Conservation (phyloP, 116 monocot species). For the Iris pallida region DNA sequence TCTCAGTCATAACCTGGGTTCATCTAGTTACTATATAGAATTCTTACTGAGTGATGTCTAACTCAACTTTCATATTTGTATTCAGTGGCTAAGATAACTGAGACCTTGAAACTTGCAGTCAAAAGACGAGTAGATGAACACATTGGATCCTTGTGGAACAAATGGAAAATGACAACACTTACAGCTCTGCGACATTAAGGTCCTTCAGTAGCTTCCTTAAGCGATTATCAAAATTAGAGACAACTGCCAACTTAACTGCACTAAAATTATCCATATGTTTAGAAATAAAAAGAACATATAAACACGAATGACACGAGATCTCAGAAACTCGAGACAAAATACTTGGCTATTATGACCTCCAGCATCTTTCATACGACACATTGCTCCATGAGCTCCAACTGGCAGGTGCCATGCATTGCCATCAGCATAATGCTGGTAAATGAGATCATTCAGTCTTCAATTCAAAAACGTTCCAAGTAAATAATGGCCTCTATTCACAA, state of each 20-base stretch:
- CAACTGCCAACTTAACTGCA: constrained; percentile 87
- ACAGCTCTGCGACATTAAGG: constrained; percentile 68
- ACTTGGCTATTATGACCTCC: constrained; percentile 54
- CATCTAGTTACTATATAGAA: too few relatives aligned
- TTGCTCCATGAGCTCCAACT: constrained; percentile 48
- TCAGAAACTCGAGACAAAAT: constrained; percentile 7
- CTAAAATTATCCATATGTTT: constrained; percentile 10
- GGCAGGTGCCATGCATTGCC: constrained; percentile 89
- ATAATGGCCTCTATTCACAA: too few relatives aligned
- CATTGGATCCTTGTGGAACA: too few relatives aligned
- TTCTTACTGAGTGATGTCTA: too few relatives aligned
- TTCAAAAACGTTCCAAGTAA: too few relatives aligned
- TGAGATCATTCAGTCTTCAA: neutral
- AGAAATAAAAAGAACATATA: neutral
- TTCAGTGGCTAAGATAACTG: neutral
- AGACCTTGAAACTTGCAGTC: neutral
- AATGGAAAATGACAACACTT: constrained; percentile 23
- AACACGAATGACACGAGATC: neutral
- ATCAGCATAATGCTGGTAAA: constrained; percentile 64
- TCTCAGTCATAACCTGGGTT: too few relatives aligned
- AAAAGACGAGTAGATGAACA: neutral
- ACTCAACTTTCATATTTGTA: neutral
- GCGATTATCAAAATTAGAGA: constrained; percentile 92
- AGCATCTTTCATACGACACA: constrained; percentile 58
- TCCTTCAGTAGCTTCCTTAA: constrained; percentile 77